These are phyloP conservation scores for Tricholoma saponaceum DNA, from an alignment of 768 basidiomycete genomes.

Conservation along the genomic window DNA sequence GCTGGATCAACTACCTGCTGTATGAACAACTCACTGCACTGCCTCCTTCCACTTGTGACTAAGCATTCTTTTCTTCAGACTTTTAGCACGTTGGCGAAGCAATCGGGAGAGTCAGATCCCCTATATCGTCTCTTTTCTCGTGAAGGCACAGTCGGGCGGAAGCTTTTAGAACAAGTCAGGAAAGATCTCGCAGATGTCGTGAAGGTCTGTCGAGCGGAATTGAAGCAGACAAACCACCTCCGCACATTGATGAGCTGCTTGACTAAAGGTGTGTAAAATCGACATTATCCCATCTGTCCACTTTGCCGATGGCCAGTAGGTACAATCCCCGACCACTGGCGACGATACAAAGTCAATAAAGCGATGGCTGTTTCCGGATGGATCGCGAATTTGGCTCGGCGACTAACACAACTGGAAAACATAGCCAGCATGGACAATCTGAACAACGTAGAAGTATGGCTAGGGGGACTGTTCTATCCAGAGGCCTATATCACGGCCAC, in stretches of 20 bases:
- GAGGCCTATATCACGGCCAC: conserved; percentile 96
- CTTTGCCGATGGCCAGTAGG: conserved; percentile 38
- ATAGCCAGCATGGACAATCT: conserved; percentile 64
- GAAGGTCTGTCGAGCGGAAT: conserved; percentile 78
- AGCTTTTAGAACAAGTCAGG: conserved; percentile 73
- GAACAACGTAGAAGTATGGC: conserved; percentile 77
- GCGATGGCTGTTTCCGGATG: conserved; percentile 80
- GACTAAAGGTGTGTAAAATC: conserved; percentile 66
- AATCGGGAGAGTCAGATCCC: conserved; percentile 74
- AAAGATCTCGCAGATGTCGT: conserved; percentile 79
- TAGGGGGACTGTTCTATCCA: conserved; percentile 94
- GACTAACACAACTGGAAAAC: conserved; percentile 77
- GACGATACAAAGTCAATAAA: conserved; percentile 82
- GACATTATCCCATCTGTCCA: background rate
- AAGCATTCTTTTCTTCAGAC: conserved; percentile 34
- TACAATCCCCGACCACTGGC: conserved; percentile 86
- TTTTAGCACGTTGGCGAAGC: conserved; percentile 61
- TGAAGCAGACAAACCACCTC: conserved; percentile 95
- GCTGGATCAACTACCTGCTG: conserved; percentile 72
- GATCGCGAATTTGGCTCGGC: conserved; percentile 77
- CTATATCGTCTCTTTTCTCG: conserved; percentile 86
- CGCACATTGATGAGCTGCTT: conserved; percentile 87
- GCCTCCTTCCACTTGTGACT: conserved; percentile 9
- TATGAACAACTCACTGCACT: conserved; percentile 29
- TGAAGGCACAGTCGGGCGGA: conserved; percentile 77